phyloP scores from a whole-genome alignment of 495 filamentous ascomycete genomes.

The Xylaria venustula region DNA sequence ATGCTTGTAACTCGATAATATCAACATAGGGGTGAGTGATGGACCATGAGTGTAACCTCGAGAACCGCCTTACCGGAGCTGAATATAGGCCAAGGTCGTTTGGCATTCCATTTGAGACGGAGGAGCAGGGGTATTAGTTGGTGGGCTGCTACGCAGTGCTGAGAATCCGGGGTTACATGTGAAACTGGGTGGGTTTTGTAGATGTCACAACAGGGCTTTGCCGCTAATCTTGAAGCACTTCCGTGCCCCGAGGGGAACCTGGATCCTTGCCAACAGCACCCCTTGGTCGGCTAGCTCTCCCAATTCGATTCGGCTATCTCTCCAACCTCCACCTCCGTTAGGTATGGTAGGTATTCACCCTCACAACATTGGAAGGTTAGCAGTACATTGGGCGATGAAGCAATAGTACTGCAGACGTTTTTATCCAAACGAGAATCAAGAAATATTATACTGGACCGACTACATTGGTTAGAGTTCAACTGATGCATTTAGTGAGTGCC shows the following conservation, averaged over 20 bases:
- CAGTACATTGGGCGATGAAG: too few relatives aligned
- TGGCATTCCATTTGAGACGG: not conserved
- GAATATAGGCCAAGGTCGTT: not conserved
- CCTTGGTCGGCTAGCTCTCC: not conserved
- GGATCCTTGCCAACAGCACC: constrained; percentile 14
- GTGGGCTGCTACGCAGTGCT: not conserved
- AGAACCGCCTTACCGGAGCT: not conserved
- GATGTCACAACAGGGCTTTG: constrained; percentile 23
- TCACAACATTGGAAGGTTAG: too few relatives aligned
- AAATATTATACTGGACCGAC: too few relatives aligned
- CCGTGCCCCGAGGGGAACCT: constrained; percentile 22
- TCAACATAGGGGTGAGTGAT: not conserved
- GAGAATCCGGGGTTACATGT: constrained; percentile 15
- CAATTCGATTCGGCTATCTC: not conserved
- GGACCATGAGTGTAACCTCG: not conserved
- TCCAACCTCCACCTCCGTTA: not conserved
- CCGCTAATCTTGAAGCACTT: constrained; percentile 29
- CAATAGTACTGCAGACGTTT: too few relatives aligned
- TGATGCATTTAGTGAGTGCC: too few relatives aligned
- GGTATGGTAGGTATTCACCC: too few relatives aligned
- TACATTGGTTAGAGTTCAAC: too few relatives aligned
- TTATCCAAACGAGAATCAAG: too few relatives aligned
- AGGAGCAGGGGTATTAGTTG: not conserved
- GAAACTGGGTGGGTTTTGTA: constrained; percentile 33
- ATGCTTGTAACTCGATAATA: not conserved